phyloP scores from a whole-genome alignment of 139 green algal species.

The Zygnema circumcarinatum region DNA sequence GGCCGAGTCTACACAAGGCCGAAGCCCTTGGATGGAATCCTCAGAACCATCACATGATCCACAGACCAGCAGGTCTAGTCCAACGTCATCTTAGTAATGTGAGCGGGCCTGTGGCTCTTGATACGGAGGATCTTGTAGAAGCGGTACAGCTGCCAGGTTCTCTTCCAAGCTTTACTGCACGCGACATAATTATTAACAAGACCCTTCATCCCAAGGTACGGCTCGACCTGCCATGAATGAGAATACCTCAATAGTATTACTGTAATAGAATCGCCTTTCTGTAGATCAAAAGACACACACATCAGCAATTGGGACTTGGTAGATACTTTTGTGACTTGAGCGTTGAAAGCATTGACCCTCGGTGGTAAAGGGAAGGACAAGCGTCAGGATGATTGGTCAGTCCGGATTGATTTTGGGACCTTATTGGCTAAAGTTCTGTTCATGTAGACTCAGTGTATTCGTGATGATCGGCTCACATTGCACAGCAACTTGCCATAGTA shows the following conservation, averaged over 20 bases:
- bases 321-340: not conserved
- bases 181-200: conserved; percentile 9
- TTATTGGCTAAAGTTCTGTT: too few species aligned
- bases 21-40: too few species aligned
- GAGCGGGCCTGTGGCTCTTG: not conserved
- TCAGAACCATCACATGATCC: not conserved
- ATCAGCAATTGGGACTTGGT: not conserved
- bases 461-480: too few species aligned
- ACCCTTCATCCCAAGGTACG: not conserved
- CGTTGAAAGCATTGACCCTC: too few species aligned
- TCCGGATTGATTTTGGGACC: too few species aligned
- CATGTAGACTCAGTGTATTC: too few species aligned
- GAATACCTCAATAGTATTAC: not conserved
- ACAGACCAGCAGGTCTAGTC: not conserved
- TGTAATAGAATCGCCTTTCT: not conserved
- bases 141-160: not conserved
- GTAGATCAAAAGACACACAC: not conserved
- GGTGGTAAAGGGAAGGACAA: too few species aligned
- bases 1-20: too few species aligned
- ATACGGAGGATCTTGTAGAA: not conserved
- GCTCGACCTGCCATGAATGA: too few species aligned
- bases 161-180: not conserved
- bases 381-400: not conserved
- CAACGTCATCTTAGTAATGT: not conserved
- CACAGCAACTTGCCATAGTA: too few species aligned